Evolutionary conservation across 495 filamentous ascomycete species (phyloP), one percentile per base, ranked within the genome.

Genomic region (Chaetomium fimeti): DNA sequence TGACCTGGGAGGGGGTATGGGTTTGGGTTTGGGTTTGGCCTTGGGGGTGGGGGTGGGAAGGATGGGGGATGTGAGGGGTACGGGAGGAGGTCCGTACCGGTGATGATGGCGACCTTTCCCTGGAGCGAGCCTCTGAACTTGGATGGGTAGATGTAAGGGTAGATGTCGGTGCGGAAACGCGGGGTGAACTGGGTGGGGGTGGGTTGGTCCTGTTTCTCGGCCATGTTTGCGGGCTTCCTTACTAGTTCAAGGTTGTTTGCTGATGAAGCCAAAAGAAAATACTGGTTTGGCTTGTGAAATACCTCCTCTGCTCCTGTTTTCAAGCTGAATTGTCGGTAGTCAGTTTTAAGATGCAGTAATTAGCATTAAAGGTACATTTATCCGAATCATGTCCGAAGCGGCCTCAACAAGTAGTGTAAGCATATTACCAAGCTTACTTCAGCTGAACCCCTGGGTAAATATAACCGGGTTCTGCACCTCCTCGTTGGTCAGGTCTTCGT

Each of bases 131-230:
- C 72, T 53, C 61, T 68, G 66, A 70, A 76, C 43, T 74, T 76
- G 25, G 57, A 53, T 0, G 72, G 72, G 47, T 64, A 40, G 51
- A 76, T 73, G 65, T 71, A 76, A 15, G 74, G 72, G 62, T 74
- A 76, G 29, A 76, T 67, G 32, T 76, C 72, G 32, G 51, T 72
- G 36, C 71, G 71, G 52, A 72, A 66, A 22, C 74, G 74, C 7
- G 74, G 74, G 8, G 28, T 57, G 63, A 72, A 74, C 45, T 72
- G 66, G 16, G 62, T 5, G 5, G 49, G 27, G 6, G 63, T 0
- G 38, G 54, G 18, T 25, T 57, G 20, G 24, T 11, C n/a, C 3
- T 58, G 29, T 22, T 43, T 28, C 2, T 58, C 16, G 27, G 55
- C 12, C 57, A 52, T 60, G 16, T 62, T 66, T 45, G 7, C 29